Base-by-base conservation (phyloP, 148 eudicot genomes). In the Persicaria tinctoria region DNA sequence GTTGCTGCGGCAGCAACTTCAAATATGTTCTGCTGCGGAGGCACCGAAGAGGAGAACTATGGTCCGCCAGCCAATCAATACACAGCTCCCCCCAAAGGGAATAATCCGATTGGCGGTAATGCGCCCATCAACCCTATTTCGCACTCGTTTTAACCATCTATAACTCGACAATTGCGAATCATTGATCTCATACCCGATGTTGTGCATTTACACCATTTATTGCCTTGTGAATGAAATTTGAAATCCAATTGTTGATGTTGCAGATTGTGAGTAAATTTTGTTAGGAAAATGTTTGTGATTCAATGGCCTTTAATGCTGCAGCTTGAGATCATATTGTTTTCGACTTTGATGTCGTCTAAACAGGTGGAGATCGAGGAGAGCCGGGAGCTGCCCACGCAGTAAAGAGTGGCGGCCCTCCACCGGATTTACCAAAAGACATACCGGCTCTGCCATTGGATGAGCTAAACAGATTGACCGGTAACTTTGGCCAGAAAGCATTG, bases 1-100 rank as follows among this genome's bases (percentile, higher is more conserved):
- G 27, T 60, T n/a, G 41, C 23, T 57, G 79, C 73, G 78, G 76
- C 79, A 68, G 78, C 73, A 69, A 82, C 76, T 79, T 74, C 80
- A 86, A 80, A 73, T 73, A 90, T 90, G 96, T 85, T 84, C 82
- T 90, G 96, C 78, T 90, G 96, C 74, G 90, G 96, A 79, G 96
- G 89, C 68, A 84, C 83, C 79, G 92, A 90, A 79, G 96, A 90
- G 82, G 96, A 88, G 77, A 74, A 59, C 68, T 46, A 55, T 23
- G 89, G 86, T 8, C 96, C 96, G 10, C 90, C 92, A 74, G 82
- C 89, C 62, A 84, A 87, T 74, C 87, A 87, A 64, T 75, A 74
- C 74, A 78, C 84, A 9, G 89, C 92, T 68, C 92, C 96, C 38
- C 89, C 96, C 55, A 87, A 76, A 82, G 84, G 90, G 7, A 84